Evolutionary conservation across 768 basidiomycete species (phyloP), one percentile per base, ranked within the genome.

Genomic region (Termitomyces sp.): DNA sequence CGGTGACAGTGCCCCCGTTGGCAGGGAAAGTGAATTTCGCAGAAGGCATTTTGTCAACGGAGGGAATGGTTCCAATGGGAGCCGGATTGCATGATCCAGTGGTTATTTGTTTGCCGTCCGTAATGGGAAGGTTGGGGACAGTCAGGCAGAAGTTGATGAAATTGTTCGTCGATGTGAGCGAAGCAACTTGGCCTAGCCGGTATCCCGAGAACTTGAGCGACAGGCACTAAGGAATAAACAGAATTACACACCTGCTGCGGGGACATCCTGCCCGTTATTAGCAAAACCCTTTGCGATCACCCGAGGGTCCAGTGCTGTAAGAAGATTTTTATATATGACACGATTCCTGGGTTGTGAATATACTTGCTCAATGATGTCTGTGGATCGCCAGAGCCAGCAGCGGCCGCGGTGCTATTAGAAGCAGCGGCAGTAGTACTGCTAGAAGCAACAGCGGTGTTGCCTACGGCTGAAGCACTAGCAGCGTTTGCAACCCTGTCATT

Each of bases 21-120:
- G 70, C 66, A 8, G 82, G 81, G 61, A 47, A 61, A 44, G 69
- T 67, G 68, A 81, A 78, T 63, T 80, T 82, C 59, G 71, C 64
- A 10, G 76, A 74, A 13, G 84, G 80, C 71, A 77, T 74, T 44
- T 74, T 76, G 60, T 69, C 63, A 16, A 72, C 68, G 41, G 78
- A 71, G 6, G 77, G 77, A 63, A 87, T 82, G 55, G 73, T 67
- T 56, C 81, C 82, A 68, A 83, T 82, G 14, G 80, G 79, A 9
- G 77, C 77, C 12, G 80, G 76, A 70, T 86, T 86, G 70, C 84
- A 80, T 50, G 82, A 84, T 52, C 79, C 82, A 32, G 70, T 70
- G 36, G 68, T 63, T 61, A 79, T 74, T 62, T 79, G 82, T 61
- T 75, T 64, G n/a, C 83, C 83, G 67, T 85, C 70, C 40, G 83